Evolutionary conservation across 768 basidiomycete species (phyloP).

Genomic region (Lactarius akahatsu): DNA sequence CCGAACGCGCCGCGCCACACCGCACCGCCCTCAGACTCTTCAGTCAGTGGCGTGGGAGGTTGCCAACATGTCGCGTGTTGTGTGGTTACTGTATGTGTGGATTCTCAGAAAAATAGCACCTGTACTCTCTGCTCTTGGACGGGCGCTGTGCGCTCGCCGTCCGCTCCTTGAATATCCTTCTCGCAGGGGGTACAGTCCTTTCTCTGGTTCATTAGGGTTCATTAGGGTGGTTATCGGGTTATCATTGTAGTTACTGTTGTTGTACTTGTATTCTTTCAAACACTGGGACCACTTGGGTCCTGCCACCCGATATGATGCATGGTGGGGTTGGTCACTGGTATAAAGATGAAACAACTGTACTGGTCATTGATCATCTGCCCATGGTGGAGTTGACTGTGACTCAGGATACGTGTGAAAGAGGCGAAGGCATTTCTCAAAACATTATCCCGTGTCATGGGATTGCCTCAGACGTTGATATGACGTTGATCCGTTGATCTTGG

Average conservation of each 20-base stretch:
- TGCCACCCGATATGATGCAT: neutral
- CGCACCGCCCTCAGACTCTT: neutral
- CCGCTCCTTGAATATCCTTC: slow-evolving; percentile 4
- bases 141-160: slow-evolving; percentile 23
- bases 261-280: neutral
- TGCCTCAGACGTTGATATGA: too few species aligned
- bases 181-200: neutral
- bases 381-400: too few species aligned
- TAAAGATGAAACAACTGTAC: neutral
- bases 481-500: neutral
- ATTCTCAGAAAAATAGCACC: neutral
- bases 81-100: neutral
- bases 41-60: neutral
- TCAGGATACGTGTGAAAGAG: too few species aligned
- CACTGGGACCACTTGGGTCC: neutral
- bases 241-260: neutral
- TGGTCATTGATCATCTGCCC: too few species aligned
- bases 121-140: neutral
- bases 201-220: neutral
- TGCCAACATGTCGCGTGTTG: neutral
- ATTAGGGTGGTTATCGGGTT: neutral
- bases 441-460: too few species aligned
- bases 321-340: neutral
- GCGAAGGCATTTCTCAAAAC: too few species aligned
- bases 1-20: neutral